A percentile compares a stretch with the other conserved stretches of the same genome.
Conservation (phyloP, 768 basidiomycete genomes). For the Lentinula lateritia region DNA sequence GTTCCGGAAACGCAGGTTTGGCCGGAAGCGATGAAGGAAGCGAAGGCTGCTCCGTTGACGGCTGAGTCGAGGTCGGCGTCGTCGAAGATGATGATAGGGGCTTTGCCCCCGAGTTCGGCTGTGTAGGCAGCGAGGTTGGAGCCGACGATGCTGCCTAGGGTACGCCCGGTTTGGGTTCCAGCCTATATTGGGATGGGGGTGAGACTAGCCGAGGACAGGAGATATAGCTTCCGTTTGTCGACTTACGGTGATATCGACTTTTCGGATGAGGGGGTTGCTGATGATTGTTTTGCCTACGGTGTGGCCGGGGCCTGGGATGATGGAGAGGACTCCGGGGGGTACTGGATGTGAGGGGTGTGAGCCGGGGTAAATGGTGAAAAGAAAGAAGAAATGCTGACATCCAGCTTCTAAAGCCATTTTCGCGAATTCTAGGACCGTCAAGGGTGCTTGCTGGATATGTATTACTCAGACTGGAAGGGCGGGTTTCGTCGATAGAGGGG, state of each 20-base stretch:
- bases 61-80: constrained; percentile 73
- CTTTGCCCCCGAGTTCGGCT: constrained; percentile 86
- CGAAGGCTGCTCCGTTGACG: constrained; percentile 80
- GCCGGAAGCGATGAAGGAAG: constrained; percentile 81
- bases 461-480: neutral
- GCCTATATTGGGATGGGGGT: constrained; percentile 43
- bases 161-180: constrained; percentile 73
- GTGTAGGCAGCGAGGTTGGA: constrained; percentile 70
- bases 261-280: constrained; percentile 60
- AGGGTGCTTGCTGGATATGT: constrained; percentile 57
- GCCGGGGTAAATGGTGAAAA: too few relatives aligned
- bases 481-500: neutral
- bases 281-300: constrained; percentile 62
- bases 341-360: constrained; percentile 38
- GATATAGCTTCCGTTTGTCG: too few relatives aligned
- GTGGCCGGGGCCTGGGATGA: constrained; percentile 69
- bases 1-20: constrained; percentile 93
- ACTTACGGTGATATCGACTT: constrained; percentile 83
- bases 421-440: constrained; percentile 75
- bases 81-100: constrained; percentile 74
- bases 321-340: constrained; percentile 67
- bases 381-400: constrained; percentile 31
- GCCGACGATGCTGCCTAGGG: constrained; percentile 68
- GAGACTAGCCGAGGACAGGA: too few relatives aligned
- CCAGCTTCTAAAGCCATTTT: constrained; percentile 61